Evolutionary conservation across 2,329 filamentous ascomycete genomes (phyloP), one percentile per base, ranked within the genome.

Genomic region (Phaeosphaeria sp.): DNA sequence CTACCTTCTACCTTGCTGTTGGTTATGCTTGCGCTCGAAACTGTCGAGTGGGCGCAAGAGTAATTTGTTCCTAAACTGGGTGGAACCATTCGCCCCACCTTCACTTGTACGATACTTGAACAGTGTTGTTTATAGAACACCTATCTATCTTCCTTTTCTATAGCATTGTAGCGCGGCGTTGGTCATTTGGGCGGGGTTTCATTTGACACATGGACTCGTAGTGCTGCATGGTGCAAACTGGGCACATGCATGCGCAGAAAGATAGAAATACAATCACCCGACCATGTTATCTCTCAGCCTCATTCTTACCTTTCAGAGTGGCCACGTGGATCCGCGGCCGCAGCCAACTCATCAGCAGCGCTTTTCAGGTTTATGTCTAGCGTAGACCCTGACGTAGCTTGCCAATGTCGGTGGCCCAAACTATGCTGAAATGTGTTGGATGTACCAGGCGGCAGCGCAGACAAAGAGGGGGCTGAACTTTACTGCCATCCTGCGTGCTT

Each of bases 11-110:
- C 95, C 1, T 85, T 99, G 43, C 74, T 96, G 36, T 85, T 98
- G 44, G 95, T 99, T 53, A 90, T 98, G 86, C 86, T 91, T 73
- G 95, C 94, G 20, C 83, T 99, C 49, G 93, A 98, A 77, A 93
- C 95, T 2, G 89, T 98, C 5, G 91, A 96, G 73, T 97, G 94
- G 94, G 91, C 93, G n/a, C 59, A 62, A 49, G 63, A 33, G 59
- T 47, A 13, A 40, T 42, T 17, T 30, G 17, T 18, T n/a, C 15
- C 17, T 6, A 22, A n/a, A 46, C 13, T 17, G 15, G 30, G 15
- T 7, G 30, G 3, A 13, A 13, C 8, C 30, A 36, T 36, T 36
- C n/a, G 25, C 3, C 25, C 39, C 17, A 40, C 42, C 7, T 49
- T 46, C 44, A 33, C n/a, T 44, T 57, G 56, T 46, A 51, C 44